Percentiles rank a stretch among this genome's conserved stretches.
These are phyloP conservation scores for Amphibolis antarctica DNA, from an alignment of 106 monocot species.

Conservation along the genomic window DNA sequence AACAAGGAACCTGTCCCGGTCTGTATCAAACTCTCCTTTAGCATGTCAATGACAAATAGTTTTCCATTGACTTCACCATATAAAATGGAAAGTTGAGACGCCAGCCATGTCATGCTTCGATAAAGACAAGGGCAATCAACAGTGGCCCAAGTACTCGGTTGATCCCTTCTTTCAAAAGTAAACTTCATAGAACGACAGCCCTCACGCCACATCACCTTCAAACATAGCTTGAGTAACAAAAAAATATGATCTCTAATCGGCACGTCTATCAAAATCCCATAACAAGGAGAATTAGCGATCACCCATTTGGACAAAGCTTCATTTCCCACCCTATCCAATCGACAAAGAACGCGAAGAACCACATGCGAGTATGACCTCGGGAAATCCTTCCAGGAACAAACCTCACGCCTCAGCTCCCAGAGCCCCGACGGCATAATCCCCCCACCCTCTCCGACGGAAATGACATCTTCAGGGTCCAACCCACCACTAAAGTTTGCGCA, in stretches of 20 bases:
- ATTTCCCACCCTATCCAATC: conserved; percentile 14
- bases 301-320: conserved; percentile 48
- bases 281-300: conserved; percentile 37
- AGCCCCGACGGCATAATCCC: conserved; percentile 67
- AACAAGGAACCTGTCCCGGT: conserved; percentile 36
- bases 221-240: conserved; percentile 59
- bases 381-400: conserved; percentile 39
- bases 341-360: conserved; percentile 23
- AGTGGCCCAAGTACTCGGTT: conserved; percentile 16
- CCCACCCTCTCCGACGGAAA: neutral
- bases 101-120: conserved; percentile 53
- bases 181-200: conserved; percentile 24
- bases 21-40: conserved; percentile 47
- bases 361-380: conserved; percentile 41
- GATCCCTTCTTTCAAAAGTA: conserved; percentile 11
- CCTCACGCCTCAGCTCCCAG: conserved; percentile 44
- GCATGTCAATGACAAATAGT: conserved; percentile 39
- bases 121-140: conserved; percentile 52
- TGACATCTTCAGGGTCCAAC: neutral
- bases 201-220: conserved; percentile 53
- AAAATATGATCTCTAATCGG: conserved; percentile 61
- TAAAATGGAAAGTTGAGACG: conserved; percentile 52
- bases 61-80: conserved; percentile 60
- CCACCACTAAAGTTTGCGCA: conserved; percentile 41
- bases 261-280: conserved; percentile 57